Conservation (phyloP, 2,329 filamentous ascomycete species). For the Aspergillus fumigatiaffinis region DNA sequence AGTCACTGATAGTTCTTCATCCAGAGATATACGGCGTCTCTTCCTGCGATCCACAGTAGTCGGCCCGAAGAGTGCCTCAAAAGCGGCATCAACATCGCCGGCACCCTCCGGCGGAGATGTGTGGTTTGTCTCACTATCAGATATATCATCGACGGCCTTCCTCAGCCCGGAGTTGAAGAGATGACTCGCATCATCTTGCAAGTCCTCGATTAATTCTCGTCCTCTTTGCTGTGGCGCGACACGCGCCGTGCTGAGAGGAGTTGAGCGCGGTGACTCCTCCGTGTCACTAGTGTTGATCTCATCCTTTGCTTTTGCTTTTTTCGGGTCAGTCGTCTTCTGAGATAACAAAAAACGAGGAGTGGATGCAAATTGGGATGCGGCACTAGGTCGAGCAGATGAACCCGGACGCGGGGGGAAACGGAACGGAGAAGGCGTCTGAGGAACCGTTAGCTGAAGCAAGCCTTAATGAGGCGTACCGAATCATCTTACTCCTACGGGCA, state of each 20-base stretch:
- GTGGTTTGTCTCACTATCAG: constrained; percentile 10
- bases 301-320: constrained; percentile 1
- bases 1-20: constrained; percentile 2
- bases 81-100: constrained; percentile 18
- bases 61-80: constrained; percentile 29
- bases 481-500: constrained; percentile 14
- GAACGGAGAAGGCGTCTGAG: constrained; percentile 21
- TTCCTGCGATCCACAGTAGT: constrained; percentile 24
- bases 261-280: constrained; percentile 13
- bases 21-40: constrained; percentile 27
- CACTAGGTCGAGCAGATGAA: constrained; percentile 20
- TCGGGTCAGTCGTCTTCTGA: constrained; percentile 12
- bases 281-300: constrained; percentile 20
- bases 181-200: constrained; percentile 13
- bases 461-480: background rate
- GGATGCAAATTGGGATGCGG: constrained; percentile 30
- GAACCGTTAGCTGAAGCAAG: constrained; percentile 1
- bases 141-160: background rate
- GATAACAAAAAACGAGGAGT: constrained; percentile 32
- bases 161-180: background rate
- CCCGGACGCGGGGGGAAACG: constrained; percentile 16
- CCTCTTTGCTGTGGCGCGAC: constrained; percentile 4
- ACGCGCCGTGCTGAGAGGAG: constrained; percentile 4
- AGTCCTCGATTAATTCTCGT: constrained; percentile 27
- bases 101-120: constrained; percentile 12